These are phyloP conservation scores for Aureobasidium sp. DNA, from an alignment of 2,329 filamentous ascomycete species.

Conservation along the genomic window DNA sequence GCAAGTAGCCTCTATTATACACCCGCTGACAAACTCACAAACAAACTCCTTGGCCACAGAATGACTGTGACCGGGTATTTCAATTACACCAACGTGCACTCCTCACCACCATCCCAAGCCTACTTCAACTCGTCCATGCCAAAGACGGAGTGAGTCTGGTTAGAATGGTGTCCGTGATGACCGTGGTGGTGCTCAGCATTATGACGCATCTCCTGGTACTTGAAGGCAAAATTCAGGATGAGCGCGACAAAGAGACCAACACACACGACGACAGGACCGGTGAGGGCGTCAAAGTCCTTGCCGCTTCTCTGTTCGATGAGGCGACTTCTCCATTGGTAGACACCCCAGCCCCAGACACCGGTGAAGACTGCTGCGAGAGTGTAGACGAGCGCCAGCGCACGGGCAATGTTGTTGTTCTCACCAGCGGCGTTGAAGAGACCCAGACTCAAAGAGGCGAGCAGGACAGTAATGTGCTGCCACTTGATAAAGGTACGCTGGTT, in stretches of 20 bases:
- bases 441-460: slow-evolving; percentile 75
- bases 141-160: neutral
- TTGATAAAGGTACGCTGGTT: slow-evolving; percentile 98
- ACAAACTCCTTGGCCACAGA: neutral
- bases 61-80: neutral
- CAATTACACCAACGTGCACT: neutral
- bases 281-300: slow-evolving; percentile 83
- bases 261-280: slow-evolving; percentile 78
- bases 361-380: slow-evolving; percentile 74
- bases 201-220: slow-evolving; percentile 30
- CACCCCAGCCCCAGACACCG: slow-evolving; percentile 76
- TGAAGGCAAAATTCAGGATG: slow-evolving; percentile 80
- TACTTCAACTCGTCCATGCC: neutral
- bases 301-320: slow-evolving; percentile 82
- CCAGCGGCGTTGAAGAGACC: slow-evolving; percentile 84
- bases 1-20: neutral
- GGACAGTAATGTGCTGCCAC: slow-evolving; percentile 90
- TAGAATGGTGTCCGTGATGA: neutral
- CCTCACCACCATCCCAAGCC: neutral
- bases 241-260: slow-evolving; percentile 68
- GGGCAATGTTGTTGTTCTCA: slow-evolving; percentile 61
- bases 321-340: slow-evolving; percentile 64
- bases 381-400: slow-evolving; percentile 73
- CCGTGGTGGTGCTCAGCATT: neutral
- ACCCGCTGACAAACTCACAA: neutral